phyloP scores from a whole-genome alignment of 768 basidiomycete species.

The Boletus rubropictus region DNA sequence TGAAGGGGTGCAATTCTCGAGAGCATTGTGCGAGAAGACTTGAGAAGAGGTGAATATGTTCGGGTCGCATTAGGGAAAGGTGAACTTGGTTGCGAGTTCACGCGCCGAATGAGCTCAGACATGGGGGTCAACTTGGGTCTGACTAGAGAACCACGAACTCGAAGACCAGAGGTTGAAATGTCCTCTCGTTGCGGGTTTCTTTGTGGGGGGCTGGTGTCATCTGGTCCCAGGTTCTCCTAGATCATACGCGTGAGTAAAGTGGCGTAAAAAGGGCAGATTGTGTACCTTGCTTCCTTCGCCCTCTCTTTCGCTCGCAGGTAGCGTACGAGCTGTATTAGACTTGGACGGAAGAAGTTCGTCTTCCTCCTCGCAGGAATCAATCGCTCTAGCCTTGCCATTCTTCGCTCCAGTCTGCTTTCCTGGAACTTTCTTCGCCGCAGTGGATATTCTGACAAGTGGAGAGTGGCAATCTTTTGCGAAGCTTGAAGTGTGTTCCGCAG shows the following conservation, averaged over 20 bases:
- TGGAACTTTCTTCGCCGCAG: slow-evolving; percentile 19
- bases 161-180: slow-evolving; percentile 7
- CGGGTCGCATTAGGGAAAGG: slow-evolving; percentile 32
- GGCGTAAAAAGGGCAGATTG: neutral
- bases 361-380: slow-evolving; percentile 26
- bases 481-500: slow-evolving; percentile 1
- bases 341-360: slow-evolving; percentile 7
- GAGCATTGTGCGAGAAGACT: slow-evolving; percentile 56
- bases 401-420: slow-evolving; percentile 7
- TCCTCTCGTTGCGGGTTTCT: slow-evolving; percentile 4
- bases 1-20: slow-evolving; percentile 73
- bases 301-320: slow-evolving; percentile 2
- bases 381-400: slow-evolving; percentile 29
- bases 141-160: slow-evolving; percentile 36
- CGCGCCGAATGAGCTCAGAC: slow-evolving; percentile 71
- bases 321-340: neutral
- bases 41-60: slow-evolving; percentile 60
- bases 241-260: neutral
- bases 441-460: neutral
- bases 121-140: slow-evolving; percentile 58
- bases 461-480: neutral
- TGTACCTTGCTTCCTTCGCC: slow-evolving; percentile 16
- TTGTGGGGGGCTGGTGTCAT: slow-evolving; percentile 1
- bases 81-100: slow-evolving; percentile 60
- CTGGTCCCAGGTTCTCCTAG: slow-evolving; percentile 13